Base-by-base conservation (phyloP, 805 yeast species). In the Sugiyamaella lignohabitans region DNA sequence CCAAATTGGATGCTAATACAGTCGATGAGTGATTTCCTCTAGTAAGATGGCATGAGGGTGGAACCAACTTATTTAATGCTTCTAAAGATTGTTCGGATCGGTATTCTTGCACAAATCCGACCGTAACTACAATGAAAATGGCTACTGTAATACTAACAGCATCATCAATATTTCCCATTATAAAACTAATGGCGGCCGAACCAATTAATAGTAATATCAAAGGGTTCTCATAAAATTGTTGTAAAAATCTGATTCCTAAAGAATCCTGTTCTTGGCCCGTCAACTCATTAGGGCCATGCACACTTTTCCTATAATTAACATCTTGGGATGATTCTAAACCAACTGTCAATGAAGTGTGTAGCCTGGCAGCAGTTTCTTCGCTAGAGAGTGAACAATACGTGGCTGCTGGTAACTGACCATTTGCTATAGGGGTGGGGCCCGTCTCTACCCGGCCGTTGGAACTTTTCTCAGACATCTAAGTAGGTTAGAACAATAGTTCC, bases 91-190 rank as follows among this genome's bases (percentile, higher is more conserved):
- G 84, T 61, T 93, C 99, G 1, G 96, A 86, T 59, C 97, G 76
- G 61, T 89, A 89, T 65, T 93, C 99, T 68, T 93, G 99, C 27
- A 93, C 89, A 68, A 93, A 93, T 0, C 99, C 99, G 32, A 93
- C 99, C 1, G 93, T 79, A 10, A 93, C 97, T 27, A 93, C 99
- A 55, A 93, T 89, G 38, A 86, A 58, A 42, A 93, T 87, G 2
- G 98, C 98, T 53, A 89, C 71, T 0, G 97, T 82, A 56, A 93
- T 93, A 55, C 93, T 82, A n/a, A 93, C 70, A 1, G 98, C 95
- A 64, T 93, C 99, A 62, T 93, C 97, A 27, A 80, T 79, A 66
- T 93, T 93, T n/a, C 96, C 96, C 94, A 93, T 87, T 57, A 86
- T 65, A 55, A 91, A 85, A 52, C 94, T 82, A 30, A 93, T 73